Evolutionary conservation across 176 grass and related monocot genomes (phyloP), one percentile per base, ranked within the genome.

Genomic region (Cenchrus americanus): DNA sequence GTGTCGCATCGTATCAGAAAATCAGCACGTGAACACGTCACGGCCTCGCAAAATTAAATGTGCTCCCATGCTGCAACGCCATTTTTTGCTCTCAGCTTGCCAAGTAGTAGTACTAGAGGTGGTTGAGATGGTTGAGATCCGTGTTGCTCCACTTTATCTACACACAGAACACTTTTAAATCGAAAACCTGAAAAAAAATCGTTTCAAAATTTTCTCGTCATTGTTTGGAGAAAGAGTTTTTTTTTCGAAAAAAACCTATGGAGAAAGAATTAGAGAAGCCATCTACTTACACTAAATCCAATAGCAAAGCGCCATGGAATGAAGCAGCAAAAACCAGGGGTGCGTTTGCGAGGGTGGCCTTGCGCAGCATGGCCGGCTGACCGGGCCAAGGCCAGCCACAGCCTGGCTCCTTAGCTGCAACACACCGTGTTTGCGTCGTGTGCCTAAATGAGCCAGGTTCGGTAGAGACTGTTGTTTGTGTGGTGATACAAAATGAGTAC

Each of bases 271-370:
- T 30, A 30, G 27, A 37, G 34, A 37, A 37, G 34, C 34, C 34
- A 0, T 37, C 34, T 3, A n/a, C n/a, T n/a, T n/a, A 37, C 34
- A 37, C 34, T 37, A 37, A 37, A 37, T 37, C 74, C 41, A 65
- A 32, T 4, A 18, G 62, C 12, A 69, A 78, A 73, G 21, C 46
- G 21, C 67, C 42, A 44, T 21, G 4, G 0, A 49, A 71, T 1
- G 52, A 14, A 49, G 76, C 84, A 68, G 8, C 73, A 40, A 58
- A 75, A 75, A 42, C 26, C 75, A n/a, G n/a, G n/a, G n/a, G n/a
- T n/a, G n/a, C n/a, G n/a, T n/a, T n/a, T n/a, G n/a, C n/a, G n/a
- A n/a, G n/a, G n/a, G n/a, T n/a, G n/a, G n/a, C n/a, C n/a, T n/a
- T n/a, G n/a, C n/a, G n/a, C n/a, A n/a, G n/a, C n/a, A n/a, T n/a